phyloP scores from a whole-genome alignment of 1,139 yeast genomes.

The Kodamaea arcana region DNA sequence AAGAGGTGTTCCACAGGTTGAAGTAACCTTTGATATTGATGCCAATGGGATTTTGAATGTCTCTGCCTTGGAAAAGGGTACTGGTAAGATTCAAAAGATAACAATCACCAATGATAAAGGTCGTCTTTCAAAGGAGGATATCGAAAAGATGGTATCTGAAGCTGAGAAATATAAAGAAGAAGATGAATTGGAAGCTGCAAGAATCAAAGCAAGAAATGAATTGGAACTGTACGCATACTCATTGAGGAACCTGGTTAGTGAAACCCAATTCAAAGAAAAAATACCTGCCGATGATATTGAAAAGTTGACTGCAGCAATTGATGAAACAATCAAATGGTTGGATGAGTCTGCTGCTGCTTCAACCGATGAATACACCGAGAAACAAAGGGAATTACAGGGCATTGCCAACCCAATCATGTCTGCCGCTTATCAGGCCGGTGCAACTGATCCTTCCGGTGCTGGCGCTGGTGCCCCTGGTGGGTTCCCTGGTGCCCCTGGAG shows the following conservation, averaged over 20 bases:
- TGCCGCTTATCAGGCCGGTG: conserved; percentile 55
- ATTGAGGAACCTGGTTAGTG: conserved; percentile 57
- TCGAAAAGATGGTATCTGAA: conserved; percentile 25
- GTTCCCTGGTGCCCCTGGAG: conserved; percentile 30
- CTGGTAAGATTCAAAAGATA: conserved; percentile 69
- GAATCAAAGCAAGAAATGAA: conserved; percentile 73
- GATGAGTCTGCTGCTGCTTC: conserved; percentile 50
- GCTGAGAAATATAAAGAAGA: conserved; percentile 83
- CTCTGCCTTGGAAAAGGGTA: conserved; percentile 44
- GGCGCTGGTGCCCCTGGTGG: conserved; percentile 36
- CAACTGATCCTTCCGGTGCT: conserved; percentile 27
- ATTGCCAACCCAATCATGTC: conserved; percentile 64
- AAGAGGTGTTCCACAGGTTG: conserved; percentile 48
- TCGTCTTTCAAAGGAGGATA: conserved; percentile 25
- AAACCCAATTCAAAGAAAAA: conserved; percentile 50
- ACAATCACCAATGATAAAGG: conserved; percentile 55
- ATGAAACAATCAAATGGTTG: conserved; percentile 47
- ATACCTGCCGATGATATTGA: conserved; percentile 42
- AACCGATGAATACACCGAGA: conserved; percentile 54
- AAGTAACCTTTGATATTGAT: conserved; percentile 43
- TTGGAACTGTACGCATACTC: conserved; percentile 87
- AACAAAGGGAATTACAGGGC: conserved; percentile 61
- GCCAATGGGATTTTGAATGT: conserved; percentile 48
- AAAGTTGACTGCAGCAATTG: conserved; percentile 36
- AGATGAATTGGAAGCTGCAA: conserved; percentile 77